Conservation (phyloP, 352 stramenopile species). For the Proteromonas lacertae region DNA sequence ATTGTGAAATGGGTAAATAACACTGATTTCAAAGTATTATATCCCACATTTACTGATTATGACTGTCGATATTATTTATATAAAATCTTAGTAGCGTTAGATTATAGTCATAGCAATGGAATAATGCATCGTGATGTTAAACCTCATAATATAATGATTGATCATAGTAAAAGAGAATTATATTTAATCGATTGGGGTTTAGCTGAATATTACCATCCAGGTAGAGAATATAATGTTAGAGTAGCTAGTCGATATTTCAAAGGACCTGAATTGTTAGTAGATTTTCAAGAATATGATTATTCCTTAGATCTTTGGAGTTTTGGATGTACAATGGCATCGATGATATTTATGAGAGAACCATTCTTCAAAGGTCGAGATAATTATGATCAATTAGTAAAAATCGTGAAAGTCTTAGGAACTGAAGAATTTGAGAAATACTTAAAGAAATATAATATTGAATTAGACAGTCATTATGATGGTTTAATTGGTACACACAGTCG, state of each 20-base stretch:
- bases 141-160: slow-evolving; percentile 98
- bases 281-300: slow-evolving; percentile 99
- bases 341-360: slow-evolving; percentile 97
- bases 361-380: slow-evolving; percentile 99
- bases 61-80: slow-evolving; percentile 99
- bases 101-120: slow-evolving; percentile 96
- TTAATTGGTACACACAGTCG: slow-evolving; percentile 79
- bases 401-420: slow-evolving; percentile 79
- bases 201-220: slow-evolving; percentile 92
- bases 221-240: slow-evolving; percentile 83
- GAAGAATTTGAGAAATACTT: slow-evolving; percentile 94
- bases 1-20: slow-evolving; percentile 98
- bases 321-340: slow-evolving; percentile 94
- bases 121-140: slow-evolving; percentile 99
- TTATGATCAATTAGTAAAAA: slow-evolving; percentile 96
- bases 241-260: slow-evolving; percentile 98
- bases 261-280: slow-evolving; percentile 82
- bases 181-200: slow-evolving; percentile 95
- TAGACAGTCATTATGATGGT: slow-evolving; percentile 90
- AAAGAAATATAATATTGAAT: slow-evolving; percentile 88
- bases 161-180: slow-evolving; percentile 85
- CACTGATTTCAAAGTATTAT: slow-evolving; percentile 94
- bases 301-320: slow-evolving; percentile 95
- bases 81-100: slow-evolving; percentile 68
- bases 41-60: slow-evolving; percentile 83